These are phyloP conservation scores for Galeopsis tetrahit DNA, from an alignment of 257 asterid genomes.

Conservation along the genomic window DNA sequence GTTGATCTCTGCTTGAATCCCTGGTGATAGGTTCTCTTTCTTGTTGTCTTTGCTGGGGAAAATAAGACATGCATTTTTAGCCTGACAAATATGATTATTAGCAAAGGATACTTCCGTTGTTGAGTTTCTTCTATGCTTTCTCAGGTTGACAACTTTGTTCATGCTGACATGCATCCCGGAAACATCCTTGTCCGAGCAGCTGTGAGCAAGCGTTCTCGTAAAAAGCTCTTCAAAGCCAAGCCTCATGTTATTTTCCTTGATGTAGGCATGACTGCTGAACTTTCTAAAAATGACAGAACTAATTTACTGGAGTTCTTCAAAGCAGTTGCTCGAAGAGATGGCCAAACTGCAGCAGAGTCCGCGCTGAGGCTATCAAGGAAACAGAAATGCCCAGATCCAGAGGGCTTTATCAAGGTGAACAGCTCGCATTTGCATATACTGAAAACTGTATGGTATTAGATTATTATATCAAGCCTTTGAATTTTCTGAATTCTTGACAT, in stretches of 20 bases:
- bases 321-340: constrained; percentile 84
- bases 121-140: constrained; percentile 31
- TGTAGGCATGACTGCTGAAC: constrained; percentile 93
- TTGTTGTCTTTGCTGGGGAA: background rate
- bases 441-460: constrained; percentile 19
- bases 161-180: constrained; percentile 93
- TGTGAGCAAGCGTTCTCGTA: constrained; percentile 54
- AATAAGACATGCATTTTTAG: constrained; percentile 10
- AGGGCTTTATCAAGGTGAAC: constrained; percentile 70
- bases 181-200: constrained; percentile 76
- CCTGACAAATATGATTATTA: constrained; percentile 5
- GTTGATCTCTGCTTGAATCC: background rate
- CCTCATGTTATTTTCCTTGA: constrained; percentile 79
- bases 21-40: constrained; percentile 12
- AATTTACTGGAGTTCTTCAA: constrained; percentile 71
- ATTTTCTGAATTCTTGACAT: constrained; percentile 22
- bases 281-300: constrained; percentile 57
- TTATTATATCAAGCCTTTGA: constrained; percentile 1
- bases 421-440: constrained; percentile 20
- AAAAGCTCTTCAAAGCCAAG: constrained; percentile 61
- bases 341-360: constrained; percentile 68
- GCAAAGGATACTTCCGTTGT: constrained; percentile 16
- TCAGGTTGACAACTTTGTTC: constrained; percentile 87
- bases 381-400: constrained; percentile 82
- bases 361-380: constrained; percentile 63